phyloP scores from a whole-genome alignment of 2,329 filamentous ascomycete genomes.

The Alternaria tenuissima region DNA sequence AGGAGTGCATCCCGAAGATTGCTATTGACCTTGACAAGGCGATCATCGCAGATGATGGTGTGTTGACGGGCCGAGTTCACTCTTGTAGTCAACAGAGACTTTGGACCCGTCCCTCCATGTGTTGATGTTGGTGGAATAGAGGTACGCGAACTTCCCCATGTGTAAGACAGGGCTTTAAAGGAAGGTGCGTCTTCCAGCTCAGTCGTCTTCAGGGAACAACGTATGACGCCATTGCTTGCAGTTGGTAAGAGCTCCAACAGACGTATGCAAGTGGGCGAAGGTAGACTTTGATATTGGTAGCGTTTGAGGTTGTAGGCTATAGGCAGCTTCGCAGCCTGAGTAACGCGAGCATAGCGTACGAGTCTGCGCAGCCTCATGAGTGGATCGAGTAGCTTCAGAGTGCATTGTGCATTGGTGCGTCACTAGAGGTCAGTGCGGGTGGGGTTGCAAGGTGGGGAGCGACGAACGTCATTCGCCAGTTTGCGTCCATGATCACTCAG shows the following conservation, averaged over 20 bases:
- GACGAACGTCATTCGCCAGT: background rate
- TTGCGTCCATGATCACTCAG: background rate
- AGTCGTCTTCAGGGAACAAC: conserved; percentile 26
- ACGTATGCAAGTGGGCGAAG: conserved; percentile 30
- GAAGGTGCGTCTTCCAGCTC: conserved; percentile 28
- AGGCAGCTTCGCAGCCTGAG: conserved; percentile 18
- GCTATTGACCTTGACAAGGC: conserved; percentile 28
- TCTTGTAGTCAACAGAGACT: background rate
- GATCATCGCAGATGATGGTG: conserved; percentile 31
- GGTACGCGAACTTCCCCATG: conserved; percentile 27
- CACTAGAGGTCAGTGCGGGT: background rate
- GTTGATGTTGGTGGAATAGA: background rate
- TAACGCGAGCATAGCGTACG: conserved; percentile 21
- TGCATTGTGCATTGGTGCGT: conserved; percentile 1
- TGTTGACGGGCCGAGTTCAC: conserved; percentile 13
- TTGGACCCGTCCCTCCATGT: background rate
- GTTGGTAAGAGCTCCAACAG: conserved; percentile 30
- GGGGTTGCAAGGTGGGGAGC: background rate
- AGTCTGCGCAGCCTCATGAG: conserved; percentile 32
- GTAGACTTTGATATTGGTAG: conserved; percentile 32
- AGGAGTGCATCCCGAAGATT: conserved; percentile 36
- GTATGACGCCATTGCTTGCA: conserved; percentile 15
- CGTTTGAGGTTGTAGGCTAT: conserved; percentile 18
- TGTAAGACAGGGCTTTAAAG: conserved; percentile 32
- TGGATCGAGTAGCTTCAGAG: background rate